Evolutionary conservation across 257 asterid genomes (phyloP).

Genomic region (Striga asiatica): DNA sequence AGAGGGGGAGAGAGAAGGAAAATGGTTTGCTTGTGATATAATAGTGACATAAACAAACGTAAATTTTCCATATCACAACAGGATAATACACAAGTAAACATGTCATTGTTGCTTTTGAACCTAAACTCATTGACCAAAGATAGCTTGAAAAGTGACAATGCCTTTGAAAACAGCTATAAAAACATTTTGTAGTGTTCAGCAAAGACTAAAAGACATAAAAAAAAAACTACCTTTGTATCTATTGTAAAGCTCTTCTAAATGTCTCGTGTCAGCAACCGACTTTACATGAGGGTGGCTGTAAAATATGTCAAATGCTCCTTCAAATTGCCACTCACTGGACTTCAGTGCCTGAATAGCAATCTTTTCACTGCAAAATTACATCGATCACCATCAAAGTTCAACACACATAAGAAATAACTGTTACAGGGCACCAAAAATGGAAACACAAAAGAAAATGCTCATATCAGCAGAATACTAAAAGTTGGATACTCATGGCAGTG

Average conservation of each 20-base stretch:
- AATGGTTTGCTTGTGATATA: not conserved
- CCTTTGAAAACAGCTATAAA: not conserved
- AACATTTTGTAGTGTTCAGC: not conserved
- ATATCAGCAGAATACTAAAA: conserved; percentile 5
- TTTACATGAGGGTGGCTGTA: conserved; percentile 78
- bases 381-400: not conserved
- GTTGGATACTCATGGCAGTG: not conserved
- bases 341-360: conserved; percentile 77
- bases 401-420: not conserved
- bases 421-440: conserved; percentile 2
- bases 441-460: conserved; percentile 2
- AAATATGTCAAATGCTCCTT: conserved; percentile 91
- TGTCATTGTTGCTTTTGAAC: not conserved
- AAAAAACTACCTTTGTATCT: conserved; percentile 68
- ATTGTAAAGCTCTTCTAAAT: conserved; percentile 81
- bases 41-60: not conserved
- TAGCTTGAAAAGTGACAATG: conserved; percentile 8
- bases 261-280: conserved; percentile 77
- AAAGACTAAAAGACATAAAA: not conserved
- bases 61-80: not conserved
- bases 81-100: not conserved
- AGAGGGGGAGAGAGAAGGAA: too few species aligned
- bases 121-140: not conserved
- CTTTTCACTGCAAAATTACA: conserved; percentile 61
- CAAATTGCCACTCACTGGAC: conserved; percentile 92